Conservation (phyloP, 805 yeast species). For the Pichia californica region DNA sequence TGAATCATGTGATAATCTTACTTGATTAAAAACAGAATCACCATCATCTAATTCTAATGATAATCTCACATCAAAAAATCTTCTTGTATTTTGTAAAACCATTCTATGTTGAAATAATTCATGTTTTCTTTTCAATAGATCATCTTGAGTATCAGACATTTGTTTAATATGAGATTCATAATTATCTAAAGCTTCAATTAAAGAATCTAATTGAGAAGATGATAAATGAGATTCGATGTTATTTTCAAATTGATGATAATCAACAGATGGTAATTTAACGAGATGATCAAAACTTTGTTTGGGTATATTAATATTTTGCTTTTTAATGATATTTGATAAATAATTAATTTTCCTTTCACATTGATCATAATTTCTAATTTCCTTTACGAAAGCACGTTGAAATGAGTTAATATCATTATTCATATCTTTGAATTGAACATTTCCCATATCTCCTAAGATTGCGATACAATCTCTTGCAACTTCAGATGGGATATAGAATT, state of each 20-base stretch:
- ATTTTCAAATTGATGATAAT: slow-evolving; percentile 6
- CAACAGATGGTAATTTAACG: slow-evolving; percentile 16
- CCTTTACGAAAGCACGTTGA: slow-evolving; percentile 87
- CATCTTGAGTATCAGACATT: slow-evolving; percentile 62
- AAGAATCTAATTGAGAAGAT: slow-evolving; percentile 66
- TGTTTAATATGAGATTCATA: slow-evolving; percentile 69
- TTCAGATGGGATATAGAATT: slow-evolving; percentile 86
- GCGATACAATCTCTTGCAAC: slow-evolving; percentile 82
- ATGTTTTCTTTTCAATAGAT: slow-evolving; percentile 50
- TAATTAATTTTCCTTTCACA: slow-evolving; percentile 77
- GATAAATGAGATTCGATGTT: slow-evolving; percentile 41
- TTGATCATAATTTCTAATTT: slow-evolving; percentile 76
- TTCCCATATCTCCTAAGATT: slow-evolving; percentile 78
- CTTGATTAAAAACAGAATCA: slow-evolving; percentile 20
- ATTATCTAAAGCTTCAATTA: slow-evolving; percentile 49
- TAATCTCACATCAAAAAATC: slow-evolving; percentile 29
- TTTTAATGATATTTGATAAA: slow-evolving; percentile 43
- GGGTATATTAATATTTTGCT: slow-evolving; percentile 35
- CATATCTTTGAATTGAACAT: slow-evolving; percentile 83
- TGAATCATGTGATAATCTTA: slow-evolving; percentile 18
- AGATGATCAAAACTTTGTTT: slow-evolving; percentile 23
- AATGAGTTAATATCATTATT: slow-evolving; percentile 75
- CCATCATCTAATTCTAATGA: slow-evolving; percentile 27
- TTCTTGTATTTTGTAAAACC: slow-evolving; percentile 36
- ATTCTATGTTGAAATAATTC: slow-evolving; percentile 64